These are phyloP conservation scores for Sambucus nigra DNA, from an alignment of 129 eudicot genomes.

Conservation along the genomic window DNA sequence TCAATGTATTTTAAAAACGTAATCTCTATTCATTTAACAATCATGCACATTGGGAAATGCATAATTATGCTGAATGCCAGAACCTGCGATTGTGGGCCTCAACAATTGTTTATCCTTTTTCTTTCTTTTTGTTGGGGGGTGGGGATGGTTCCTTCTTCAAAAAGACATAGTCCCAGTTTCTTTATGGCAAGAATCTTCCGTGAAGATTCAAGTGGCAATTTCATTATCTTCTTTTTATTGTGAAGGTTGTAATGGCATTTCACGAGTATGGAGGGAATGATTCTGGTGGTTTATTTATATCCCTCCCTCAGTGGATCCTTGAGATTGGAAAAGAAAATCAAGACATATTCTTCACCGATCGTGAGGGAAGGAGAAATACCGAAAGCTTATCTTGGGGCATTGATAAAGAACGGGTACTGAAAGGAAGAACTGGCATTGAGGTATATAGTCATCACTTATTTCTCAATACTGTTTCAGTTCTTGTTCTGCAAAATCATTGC, in stretches of 20 bases:
- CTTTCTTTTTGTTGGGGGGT: background rate
- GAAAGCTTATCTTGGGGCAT: conserved; percentile 70
- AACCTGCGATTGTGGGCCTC: background rate
- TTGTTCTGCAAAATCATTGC: background rate
- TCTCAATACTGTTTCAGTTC: background rate
- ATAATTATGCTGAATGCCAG: background rate
- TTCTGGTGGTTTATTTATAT: conserved; percentile 27
- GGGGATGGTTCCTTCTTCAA: background rate
- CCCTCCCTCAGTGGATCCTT: conserved; percentile 63
- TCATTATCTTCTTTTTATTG: background rate
- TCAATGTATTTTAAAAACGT: too few relatives aligned
- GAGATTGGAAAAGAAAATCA: conserved; percentile 50
- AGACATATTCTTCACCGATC: conserved; percentile 59
- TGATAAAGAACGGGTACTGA: conserved; percentile 54
- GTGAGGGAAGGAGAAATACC: conserved; percentile 51
- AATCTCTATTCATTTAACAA: too few relatives aligned
- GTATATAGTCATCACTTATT: conserved; percentile 14
- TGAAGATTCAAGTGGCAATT: background rate
- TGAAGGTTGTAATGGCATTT: conserved; percentile 54
- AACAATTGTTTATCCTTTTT: background rate
- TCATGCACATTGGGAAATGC: too few relatives aligned
- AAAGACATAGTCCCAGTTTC: background rate
- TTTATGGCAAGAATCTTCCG: background rate
- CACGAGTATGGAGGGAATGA: conserved; percentile 54
- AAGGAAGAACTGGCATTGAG: conserved; percentile 62